Evolutionary conservation across 495 filamentous ascomycete species (phyloP).

Genomic region (Ramalina intermedia): DNA sequence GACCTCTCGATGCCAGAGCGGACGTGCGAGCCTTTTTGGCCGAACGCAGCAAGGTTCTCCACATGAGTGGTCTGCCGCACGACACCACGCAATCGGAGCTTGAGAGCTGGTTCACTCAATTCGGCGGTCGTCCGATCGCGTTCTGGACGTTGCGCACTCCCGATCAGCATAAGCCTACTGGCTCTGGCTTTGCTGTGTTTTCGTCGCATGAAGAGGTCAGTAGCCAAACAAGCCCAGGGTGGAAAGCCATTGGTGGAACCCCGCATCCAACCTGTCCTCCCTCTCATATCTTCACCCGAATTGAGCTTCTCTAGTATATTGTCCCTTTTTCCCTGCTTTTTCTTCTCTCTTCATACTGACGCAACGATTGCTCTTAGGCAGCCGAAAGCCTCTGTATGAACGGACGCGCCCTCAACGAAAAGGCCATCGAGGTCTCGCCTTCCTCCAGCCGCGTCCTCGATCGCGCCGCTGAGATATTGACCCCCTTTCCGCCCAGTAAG

Average conservation of each 20-base stretch:
- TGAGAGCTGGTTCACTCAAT: slow-evolving; percentile 98
- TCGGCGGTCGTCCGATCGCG: slow-evolving; percentile 93
- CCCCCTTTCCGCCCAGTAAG: slow-evolving; percentile 94
- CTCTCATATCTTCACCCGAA: background rate
- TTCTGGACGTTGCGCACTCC: slow-evolving; percentile 98
- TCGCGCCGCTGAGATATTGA: slow-evolving; percentile 85
- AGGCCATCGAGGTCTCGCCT: slow-evolving; percentile 95
- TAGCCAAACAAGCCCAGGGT: slow-evolving; percentile 7
- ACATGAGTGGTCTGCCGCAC: slow-evolving; percentile 92
- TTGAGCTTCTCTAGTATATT: background rate
- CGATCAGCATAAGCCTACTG: slow-evolving; percentile 96
- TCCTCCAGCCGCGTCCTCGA: slow-evolving; percentile 92
- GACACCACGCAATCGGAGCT: slow-evolving; percentile 97
- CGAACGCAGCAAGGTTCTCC: slow-evolving; percentile 92
- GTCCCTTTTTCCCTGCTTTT: background rate
- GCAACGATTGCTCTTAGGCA: slow-evolving; percentile 38
- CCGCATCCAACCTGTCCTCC: slow-evolving; percentile 4
- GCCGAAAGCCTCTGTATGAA: slow-evolving; percentile 99
- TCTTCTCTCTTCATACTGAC: background rate
- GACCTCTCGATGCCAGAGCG: slow-evolving; percentile 90
- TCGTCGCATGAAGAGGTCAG: slow-evolving; percentile 98
- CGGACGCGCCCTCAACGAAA: slow-evolving; percentile 91
- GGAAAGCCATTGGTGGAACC: background rate
- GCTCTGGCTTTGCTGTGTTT: slow-evolving; percentile 93
- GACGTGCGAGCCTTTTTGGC: slow-evolving; percentile 93